phyloP scores from a whole-genome alignment of 2,329 filamentous ascomycete genomes.

The Aureobasidium mangrovei region DNA sequence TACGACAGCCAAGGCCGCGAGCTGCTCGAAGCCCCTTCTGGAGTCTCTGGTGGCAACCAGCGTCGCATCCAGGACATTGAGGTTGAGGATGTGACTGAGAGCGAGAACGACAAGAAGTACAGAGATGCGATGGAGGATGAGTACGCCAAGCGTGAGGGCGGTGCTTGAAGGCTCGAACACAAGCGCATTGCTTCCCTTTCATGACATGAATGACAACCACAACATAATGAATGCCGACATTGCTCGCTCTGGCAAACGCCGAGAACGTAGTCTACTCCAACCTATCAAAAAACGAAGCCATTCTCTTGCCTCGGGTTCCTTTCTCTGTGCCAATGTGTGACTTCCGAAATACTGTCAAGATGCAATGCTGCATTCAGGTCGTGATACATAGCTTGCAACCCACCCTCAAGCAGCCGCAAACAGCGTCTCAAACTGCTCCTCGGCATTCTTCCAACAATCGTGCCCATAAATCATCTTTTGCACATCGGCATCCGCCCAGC shows the following conservation, averaged over 20 bases:
- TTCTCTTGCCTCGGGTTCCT: too few relatives aligned
- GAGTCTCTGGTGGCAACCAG: not conserved
- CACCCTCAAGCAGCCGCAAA: slow-evolving; percentile 22
- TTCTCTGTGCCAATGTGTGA: too few relatives aligned
- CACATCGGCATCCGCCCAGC: slow-evolving; percentile 45
- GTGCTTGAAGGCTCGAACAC: slow-evolving; percentile 23
- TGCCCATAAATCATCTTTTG: slow-evolving; percentile 41
- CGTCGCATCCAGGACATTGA: slow-evolving; percentile 13
- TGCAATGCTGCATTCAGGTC: not conserved
- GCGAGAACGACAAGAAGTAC: slow-evolving; percentile 30
- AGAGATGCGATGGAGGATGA: slow-evolving; percentile 36
- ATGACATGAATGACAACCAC: not conserved
- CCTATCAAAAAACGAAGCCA: too few relatives aligned
- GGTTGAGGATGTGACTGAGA: slow-evolving; percentile 25
- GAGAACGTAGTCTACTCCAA: too few relatives aligned
- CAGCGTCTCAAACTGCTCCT: slow-evolving; percentile 33
- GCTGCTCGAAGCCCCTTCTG: slow-evolving; percentile 17
- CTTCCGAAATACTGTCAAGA: too few relatives aligned
- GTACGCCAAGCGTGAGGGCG: slow-evolving; percentile 37
- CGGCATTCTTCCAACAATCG: slow-evolving; percentile 37
- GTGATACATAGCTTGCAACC: not conserved
- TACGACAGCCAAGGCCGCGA: slow-evolving; percentile 26
- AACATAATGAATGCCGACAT: not conserved
- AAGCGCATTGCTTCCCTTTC: too few relatives aligned
- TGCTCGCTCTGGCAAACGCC: too few relatives aligned